Conservation (phyloP, 1,139 yeast genomes). For the Candida sanyaensis region DNA sequence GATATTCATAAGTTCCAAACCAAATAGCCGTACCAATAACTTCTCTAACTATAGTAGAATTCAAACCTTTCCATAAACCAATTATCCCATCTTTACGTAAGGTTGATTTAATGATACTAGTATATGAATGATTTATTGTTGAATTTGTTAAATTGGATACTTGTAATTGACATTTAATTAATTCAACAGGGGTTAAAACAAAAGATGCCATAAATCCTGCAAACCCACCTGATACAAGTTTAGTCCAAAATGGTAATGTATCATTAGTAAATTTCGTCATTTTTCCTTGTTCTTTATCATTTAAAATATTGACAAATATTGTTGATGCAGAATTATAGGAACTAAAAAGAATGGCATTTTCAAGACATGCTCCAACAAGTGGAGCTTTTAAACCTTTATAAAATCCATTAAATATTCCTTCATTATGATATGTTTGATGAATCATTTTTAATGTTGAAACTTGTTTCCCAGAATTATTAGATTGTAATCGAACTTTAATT, state of each 20-base stretch:
- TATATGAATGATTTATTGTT: conserved; percentile 15
- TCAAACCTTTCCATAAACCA: conserved; percentile 79
- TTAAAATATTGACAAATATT: conserved; percentile 49
- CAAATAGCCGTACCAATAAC: conserved; percentile 90
- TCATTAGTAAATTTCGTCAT: conserved; percentile 15
- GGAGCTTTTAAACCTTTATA: conserved; percentile 78
- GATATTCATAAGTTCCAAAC: conserved; percentile 85
- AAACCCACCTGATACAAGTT: conserved; percentile 69
- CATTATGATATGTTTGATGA: conserved; percentile 55
- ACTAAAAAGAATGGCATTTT: conserved; percentile 60
- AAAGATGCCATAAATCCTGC: conserved; percentile 85
- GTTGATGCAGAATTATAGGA: conserved; percentile 69
- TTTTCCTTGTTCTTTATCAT: conserved; percentile 6
- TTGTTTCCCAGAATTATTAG: conserved; percentile 34
- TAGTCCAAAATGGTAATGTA: conserved; percentile 35
- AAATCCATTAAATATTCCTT: conserved; percentile 59
- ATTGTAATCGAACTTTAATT: conserved; percentile 83
- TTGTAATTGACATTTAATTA: conserved; percentile 85
- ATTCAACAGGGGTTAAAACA: conserved; percentile 85
- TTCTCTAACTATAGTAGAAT: conserved; percentile 82
- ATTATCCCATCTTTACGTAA: conserved; percentile 52
- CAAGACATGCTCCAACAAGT: conserved; percentile 82
- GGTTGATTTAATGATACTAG: conserved; percentile 44
- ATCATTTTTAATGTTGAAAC: conserved; percentile 64
- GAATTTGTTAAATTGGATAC: conserved; percentile 52